These are phyloP conservation scores for Zizania palustris DNA, from an alignment of 202 grass and related monocot genomes.

Conservation along the genomic window DNA sequence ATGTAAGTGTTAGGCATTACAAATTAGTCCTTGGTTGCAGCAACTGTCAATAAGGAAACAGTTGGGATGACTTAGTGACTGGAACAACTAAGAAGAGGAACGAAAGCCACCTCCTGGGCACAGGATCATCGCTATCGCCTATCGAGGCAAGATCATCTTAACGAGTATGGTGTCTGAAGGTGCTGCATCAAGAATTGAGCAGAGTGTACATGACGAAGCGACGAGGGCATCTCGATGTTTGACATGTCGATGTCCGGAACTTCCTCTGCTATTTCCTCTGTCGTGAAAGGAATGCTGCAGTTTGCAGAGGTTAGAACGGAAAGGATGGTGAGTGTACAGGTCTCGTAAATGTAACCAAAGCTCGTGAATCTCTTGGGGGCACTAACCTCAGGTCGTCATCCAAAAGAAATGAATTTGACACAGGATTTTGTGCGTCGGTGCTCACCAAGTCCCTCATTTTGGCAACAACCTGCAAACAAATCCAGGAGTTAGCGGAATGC, in stretches of 20 bases:
- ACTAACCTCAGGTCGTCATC: conserved; percentile 88
- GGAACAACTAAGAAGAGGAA: not conserved
- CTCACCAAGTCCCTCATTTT: conserved; percentile 85
- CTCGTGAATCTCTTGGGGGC: not conserved
- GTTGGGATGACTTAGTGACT: not conserved
- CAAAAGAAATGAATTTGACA: conserved; percentile 87
- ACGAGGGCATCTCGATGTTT: conserved; percentile 61
- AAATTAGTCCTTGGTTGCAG: not conserved
- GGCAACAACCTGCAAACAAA: conserved; percentile 63
- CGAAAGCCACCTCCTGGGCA: no score
- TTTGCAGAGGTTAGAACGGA: not conserved
- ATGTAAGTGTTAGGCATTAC: not conserved
- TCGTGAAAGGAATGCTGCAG: conserved; percentile 84
- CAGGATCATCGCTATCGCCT: not conserved
- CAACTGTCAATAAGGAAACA: not conserved
- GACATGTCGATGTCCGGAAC: conserved; percentile 67
- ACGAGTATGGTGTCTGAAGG: conserved; percentile 38
- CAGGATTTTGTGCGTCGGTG: conserved; percentile 67
- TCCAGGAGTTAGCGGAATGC: conserved; percentile 16
- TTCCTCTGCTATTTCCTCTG: conserved; percentile 80
- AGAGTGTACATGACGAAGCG: conserved; percentile 63
- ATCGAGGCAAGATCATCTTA: conserved; percentile 24
- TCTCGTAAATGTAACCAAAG: not conserved
- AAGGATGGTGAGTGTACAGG: not conserved
- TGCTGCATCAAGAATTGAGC: conserved; percentile 66